phyloP scores from a whole-genome alignment of 2,329 filamentous ascomycete species.

The Ophiostoma sp. region DNA sequence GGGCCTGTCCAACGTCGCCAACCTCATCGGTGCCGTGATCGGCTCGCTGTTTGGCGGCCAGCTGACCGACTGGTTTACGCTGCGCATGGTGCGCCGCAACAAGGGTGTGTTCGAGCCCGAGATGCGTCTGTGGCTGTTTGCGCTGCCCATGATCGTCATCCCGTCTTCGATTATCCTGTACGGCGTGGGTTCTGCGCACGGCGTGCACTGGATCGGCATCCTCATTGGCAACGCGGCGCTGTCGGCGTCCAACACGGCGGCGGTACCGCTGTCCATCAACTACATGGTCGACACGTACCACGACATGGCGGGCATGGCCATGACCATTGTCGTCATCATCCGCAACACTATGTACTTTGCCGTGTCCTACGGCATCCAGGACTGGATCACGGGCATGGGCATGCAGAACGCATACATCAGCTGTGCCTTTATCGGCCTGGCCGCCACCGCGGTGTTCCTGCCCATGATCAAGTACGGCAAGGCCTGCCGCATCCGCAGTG shows the following conservation, averaged over 20 bases:
- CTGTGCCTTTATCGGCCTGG: conserved; percentile 7
- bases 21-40: conserved; percentile 27
- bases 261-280: conserved; percentile 34
- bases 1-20: conserved; percentile 27
- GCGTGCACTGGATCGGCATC: conserved; percentile 40
- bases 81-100: conserved; percentile 38
- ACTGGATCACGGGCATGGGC: conserved; percentile 29
- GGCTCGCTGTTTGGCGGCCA: conserved; percentile 28
- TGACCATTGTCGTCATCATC: conserved; percentile 29
- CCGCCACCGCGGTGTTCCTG: conserved; percentile 10
- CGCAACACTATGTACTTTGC: conserved; percentile 31
- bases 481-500: background rate
- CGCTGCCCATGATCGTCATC: conserved; percentile 27
- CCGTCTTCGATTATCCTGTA: conserved; percentile 39
- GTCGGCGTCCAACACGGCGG: conserved; percentile 37
- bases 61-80: conserved; percentile 27
- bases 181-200: conserved; percentile 44
- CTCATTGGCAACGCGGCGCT: conserved; percentile 40
- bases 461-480: conserved; percentile 14
- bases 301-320: conserved; percentile 37
- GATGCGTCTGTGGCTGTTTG: conserved; percentile 32
- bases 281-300: conserved; percentile 42
- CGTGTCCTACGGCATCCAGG: conserved; percentile 35
- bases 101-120: conserved; percentile 36
- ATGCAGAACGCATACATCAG: conserved; percentile 26